These are phyloP conservation scores for Reutealis trisperma DNA, from an alignment of 345 rosid species.

Conservation along the genomic window DNA sequence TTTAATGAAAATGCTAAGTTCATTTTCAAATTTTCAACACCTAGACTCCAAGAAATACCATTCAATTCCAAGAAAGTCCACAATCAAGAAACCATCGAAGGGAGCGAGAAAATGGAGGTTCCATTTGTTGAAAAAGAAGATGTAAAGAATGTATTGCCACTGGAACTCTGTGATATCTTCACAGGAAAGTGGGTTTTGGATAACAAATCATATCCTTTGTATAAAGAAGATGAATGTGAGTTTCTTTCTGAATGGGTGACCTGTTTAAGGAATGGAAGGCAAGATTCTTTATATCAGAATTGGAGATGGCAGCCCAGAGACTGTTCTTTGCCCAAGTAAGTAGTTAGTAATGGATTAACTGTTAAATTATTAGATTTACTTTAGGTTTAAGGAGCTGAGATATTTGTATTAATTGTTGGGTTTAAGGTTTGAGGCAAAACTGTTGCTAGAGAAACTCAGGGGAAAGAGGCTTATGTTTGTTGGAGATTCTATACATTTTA, in stretches of 20 bases:
- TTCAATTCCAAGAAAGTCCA: background rate
- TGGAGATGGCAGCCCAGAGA: slow-evolving; percentile 18
- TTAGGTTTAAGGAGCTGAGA: background rate
- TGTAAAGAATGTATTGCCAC: background rate
- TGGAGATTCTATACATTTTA: slow-evolving; percentile 60
- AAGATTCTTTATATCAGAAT: slow-evolving; percentile 17
- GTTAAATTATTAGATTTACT: no score
- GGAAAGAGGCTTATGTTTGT: slow-evolving; percentile 66
- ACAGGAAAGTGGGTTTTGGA: slow-evolving; percentile 31
- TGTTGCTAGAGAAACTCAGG: slow-evolving; percentile 38
- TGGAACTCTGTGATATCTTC: slow-evolving; percentile 21
- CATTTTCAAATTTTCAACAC: background rate
- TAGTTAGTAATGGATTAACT: background rate
- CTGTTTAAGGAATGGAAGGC: slow-evolving; percentile 26
- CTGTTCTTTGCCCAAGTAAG: slow-evolving; percentile 17
- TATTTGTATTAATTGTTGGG: no score
- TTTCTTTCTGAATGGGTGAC: slow-evolving; percentile 18
- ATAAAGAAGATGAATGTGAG: slow-evolving; percentile 28
- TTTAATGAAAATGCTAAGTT: background rate
- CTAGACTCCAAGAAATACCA: background rate
- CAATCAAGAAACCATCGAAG: background rate
- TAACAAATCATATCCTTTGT: slow-evolving; percentile 23
- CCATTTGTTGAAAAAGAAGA: background rate
- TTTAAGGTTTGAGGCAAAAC: no score
- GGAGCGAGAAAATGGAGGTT: background rate